Conservation (phyloP, 2,329 filamentous ascomycete species). For the Amauroascus niger region DNA sequence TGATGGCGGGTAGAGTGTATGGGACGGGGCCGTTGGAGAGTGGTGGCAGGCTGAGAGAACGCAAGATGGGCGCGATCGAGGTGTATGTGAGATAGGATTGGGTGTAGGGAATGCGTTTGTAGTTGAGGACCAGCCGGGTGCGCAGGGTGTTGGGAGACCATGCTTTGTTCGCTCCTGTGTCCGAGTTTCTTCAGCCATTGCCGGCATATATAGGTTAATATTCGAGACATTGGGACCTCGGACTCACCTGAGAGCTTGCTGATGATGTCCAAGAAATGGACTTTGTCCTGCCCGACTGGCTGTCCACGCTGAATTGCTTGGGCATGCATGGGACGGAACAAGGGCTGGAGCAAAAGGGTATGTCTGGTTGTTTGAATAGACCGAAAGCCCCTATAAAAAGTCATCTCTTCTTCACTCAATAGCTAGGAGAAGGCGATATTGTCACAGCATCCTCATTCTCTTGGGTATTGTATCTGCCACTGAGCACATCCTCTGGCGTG, state of each 20-base stretch:
- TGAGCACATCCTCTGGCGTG: too few species aligned
- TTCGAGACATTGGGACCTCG: not conserved
- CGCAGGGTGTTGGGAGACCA: constrained; percentile 33
- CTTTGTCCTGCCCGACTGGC: constrained; percentile 3
- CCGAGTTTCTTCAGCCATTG: not conserved
- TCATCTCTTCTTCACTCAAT: not conserved
- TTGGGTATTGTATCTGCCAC: too few species aligned
- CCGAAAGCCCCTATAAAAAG: not conserved
- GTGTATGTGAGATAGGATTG: constrained; percentile 35
- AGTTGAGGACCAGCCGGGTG: constrained; percentile 36
- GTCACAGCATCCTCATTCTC: not conserved
- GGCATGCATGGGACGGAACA: not conserved
- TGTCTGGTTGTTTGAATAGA: not conserved
- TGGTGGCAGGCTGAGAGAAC: constrained; percentile 17
- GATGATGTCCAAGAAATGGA: constrained; percentile 17
- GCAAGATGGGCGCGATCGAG: constrained; percentile 32
- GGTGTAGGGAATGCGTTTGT: constrained; percentile 33
- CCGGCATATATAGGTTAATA: not conserved
- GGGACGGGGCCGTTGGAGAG: constrained; percentile 9
- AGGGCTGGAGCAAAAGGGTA: not conserved
- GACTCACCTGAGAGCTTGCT: constrained; percentile 9
- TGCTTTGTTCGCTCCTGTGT: constrained; percentile 12
- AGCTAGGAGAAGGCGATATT: not conserved
- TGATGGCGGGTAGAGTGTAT: constrained; percentile 35
- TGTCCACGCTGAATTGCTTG: not conserved